These are phyloP conservation scores for Pseudocercospora vitis DNA, from an alignment of 2,329 filamentous ascomycete genomes.

Conservation along the genomic window DNA sequence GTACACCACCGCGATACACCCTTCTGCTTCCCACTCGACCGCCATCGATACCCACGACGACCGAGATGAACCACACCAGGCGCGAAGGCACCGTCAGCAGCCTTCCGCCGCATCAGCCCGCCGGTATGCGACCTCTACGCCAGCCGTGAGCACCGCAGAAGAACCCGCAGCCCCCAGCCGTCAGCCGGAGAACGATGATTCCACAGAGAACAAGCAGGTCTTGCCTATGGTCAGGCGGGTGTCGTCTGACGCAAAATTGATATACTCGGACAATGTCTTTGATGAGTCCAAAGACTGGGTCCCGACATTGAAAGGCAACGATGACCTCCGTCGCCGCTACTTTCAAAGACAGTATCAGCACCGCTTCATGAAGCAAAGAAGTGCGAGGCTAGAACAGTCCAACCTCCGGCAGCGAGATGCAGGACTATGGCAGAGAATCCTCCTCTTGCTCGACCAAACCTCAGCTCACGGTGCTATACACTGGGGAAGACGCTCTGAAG, in stretches of 20 bases:
- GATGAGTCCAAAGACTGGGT: not conserved
- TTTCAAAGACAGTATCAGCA: not conserved
- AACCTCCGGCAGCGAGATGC: conserved; percentile 15
- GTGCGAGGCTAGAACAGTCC: not conserved
- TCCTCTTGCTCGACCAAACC: conserved; percentile 21
- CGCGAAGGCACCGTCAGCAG: no score
- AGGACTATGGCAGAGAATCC: conserved; percentile 19
- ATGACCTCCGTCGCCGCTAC: conserved; percentile 2
- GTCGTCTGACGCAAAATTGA: no score
- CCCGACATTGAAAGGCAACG: not conserved
- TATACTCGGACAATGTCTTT: no score
- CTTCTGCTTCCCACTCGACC: no score
- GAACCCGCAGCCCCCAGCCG: no score
- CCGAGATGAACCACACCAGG: not conserved
- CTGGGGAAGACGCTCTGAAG: conserved; percentile 26
- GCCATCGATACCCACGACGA: not conserved
- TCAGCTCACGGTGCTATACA: conserved; percentile 16
- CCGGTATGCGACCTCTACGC: no score
- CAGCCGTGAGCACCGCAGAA: no score
- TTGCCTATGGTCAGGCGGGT: no score
- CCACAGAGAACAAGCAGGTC: no score
- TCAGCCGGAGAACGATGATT: no score
- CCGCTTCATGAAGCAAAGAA: not conserved
- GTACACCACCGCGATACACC: not conserved
- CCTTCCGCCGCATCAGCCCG: no score